Evolutionary conservation across 2,329 filamentous ascomycete genomes (phyloP), one percentile per base, ranked within the genome.

Genomic region (Neoascochyta sp.): DNA sequence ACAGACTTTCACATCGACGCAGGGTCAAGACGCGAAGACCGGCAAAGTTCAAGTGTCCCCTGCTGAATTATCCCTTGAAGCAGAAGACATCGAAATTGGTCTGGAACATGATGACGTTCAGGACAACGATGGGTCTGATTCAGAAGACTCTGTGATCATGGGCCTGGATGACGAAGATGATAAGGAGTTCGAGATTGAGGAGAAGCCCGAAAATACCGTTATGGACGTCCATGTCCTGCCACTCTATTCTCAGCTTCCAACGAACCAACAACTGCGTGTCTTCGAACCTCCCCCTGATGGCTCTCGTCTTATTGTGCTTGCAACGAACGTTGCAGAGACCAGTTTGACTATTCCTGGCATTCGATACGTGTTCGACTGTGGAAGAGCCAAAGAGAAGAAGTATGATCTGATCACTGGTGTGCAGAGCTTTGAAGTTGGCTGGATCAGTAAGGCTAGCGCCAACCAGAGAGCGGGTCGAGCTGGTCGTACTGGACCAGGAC

Each of bases 391-490:
- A 62, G 89, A 95, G 61, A 83, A 90, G 41, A 84, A 82, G 35
- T 96, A 92, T 52, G 86, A 96, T 57, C 74, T 78, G n/a, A 68
- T 78, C 8, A 95, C 85, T 7, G 90, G 90, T 3, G 90, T 98
- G 1, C 92, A 98, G 60, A 95, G 84, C 54, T 98, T 95, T 57
- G 85, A 95, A 50, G 78, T 98, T 30, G 83, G 84, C 22, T 98
- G 90, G 87, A 93, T 96, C 58, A 95, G 89, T 68, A 96, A 98
- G 67, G 92, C 92, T 16, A 94, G 87, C 59, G 90, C 92, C 6
- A 85, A 81, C 45, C 92, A 98, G 64, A 78, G 92, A 59, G 80
- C 87, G 36, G 92, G 92, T 66, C 86, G 92, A 74, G 92, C 92
- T 34, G 92, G 93, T 42, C 82, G 92, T 71, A 98, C 90, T 4